Conservation (phyloP, 768 basidiomycete species). For the Mycena kentingensis region DNA sequence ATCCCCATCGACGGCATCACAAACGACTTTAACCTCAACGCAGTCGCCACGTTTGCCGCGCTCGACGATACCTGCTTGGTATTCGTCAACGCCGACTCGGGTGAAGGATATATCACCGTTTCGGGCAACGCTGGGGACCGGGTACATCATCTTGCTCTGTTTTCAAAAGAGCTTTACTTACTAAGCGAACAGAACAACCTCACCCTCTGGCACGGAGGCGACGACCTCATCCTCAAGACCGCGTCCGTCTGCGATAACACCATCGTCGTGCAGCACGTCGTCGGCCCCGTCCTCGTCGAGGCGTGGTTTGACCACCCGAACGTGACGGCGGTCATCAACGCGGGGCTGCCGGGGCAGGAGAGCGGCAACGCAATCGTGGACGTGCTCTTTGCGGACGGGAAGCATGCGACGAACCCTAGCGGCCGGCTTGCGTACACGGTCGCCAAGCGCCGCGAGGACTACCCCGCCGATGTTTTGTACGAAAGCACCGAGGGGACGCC, state of each 20-base stretch:
- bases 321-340: constrained; percentile 41
- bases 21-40: constrained; percentile 31
- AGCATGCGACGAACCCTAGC: constrained; percentile 44
- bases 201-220: constrained; percentile 42
- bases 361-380: constrained; percentile 58
- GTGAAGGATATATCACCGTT: constrained; percentile 46
- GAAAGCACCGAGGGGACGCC: background rate
- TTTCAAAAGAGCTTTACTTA: too few species aligned
- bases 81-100: constrained; percentile 34
- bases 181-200: constrained; percentile 33
- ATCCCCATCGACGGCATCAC: constrained; percentile 20
- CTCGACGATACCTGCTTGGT: constrained; percentile 33
- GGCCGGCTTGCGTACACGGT: constrained; percentile 56
- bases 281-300: constrained; percentile 57
- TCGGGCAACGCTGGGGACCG: constrained; percentile 26
- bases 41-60: constrained; percentile 26
- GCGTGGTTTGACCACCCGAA: constrained; percentile 66
- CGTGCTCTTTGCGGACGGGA: constrained; percentile 53
- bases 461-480: constrained; percentile 29
- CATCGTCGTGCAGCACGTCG: constrained; percentile 60
- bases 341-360: constrained; percentile 59
- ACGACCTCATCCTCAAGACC: constrained; percentile 42
- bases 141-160: background rate
- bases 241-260: constrained; percentile 58
- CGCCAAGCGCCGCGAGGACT: constrained; percentile 52